Evolutionary conservation across 108 stramenopile species (phyloP).

Genomic region (Cyclostephanos invisitatus): DNA sequence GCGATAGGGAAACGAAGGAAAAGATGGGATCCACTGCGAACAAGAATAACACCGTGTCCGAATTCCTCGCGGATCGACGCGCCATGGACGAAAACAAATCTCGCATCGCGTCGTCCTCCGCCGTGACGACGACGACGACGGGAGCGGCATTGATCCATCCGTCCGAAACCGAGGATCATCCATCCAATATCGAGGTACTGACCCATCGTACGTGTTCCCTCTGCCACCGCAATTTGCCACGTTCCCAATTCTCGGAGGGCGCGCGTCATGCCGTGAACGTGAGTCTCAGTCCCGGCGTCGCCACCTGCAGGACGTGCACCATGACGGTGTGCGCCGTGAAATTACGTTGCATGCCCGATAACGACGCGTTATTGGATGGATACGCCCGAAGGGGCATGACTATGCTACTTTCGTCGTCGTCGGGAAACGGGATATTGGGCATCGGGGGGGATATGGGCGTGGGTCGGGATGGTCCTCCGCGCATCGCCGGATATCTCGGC

Average conservation of each 20-base stretch:
- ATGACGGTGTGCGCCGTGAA: conserved; percentile 42
- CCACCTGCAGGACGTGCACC: conserved; percentile 44
- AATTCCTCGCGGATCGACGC: background rate
- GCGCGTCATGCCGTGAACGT: conserved; percentile 19
- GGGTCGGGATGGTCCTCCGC: background rate
- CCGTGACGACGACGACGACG: background rate
- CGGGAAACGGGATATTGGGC: no score
- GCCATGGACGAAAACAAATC: background rate
- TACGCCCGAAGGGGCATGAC: conserved; percentile 8
- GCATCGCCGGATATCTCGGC: background rate
- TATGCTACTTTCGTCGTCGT: background rate
- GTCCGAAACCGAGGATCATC: conserved; percentile 23
- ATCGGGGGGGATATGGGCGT: background rate
- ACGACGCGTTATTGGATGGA: conserved; percentile 13
- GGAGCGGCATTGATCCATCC: background rate
- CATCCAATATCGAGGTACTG: conserved; percentile 30
- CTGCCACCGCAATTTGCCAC: conserved; percentile 38
- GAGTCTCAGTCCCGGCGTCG: background rate
- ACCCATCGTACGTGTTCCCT: conserved; percentile 35
- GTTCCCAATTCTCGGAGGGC: conserved; percentile 37
- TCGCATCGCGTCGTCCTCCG: background rate
- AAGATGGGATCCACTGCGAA: background rate
- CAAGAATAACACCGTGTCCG: background rate
- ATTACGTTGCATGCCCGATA: conserved; percentile 9
- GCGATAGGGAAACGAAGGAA: no score